These are phyloP conservation scores for Trichoderma sp. DNA, from an alignment of 2,329 filamentous ascomycete species.

Conservation along the genomic window DNA sequence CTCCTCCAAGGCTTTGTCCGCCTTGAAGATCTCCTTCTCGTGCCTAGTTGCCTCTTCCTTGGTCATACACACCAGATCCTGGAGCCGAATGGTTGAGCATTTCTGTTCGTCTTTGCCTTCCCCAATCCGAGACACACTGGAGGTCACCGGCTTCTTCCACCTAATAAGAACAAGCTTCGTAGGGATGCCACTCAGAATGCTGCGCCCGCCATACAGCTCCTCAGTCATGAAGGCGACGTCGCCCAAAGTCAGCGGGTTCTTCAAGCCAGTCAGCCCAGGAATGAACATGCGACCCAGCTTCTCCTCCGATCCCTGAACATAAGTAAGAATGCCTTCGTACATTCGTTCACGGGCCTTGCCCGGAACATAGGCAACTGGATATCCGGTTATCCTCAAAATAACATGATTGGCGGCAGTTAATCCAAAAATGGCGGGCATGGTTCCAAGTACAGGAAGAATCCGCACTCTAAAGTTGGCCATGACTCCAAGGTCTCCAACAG, in stretches of 20 bases:
- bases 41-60: slow-evolving; percentile 85
- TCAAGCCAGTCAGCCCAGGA: slow-evolving; percentile 64
- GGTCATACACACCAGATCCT: slow-evolving; percentile 86
- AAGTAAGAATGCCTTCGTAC: slow-evolving; percentile 81
- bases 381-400: slow-evolving; percentile 78
- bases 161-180: slow-evolving; percentile 79
- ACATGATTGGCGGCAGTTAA: slow-evolving; percentile 91
- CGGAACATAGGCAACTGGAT: slow-evolving; percentile 82
- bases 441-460: slow-evolving; percentile 93
- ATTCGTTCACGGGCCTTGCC: slow-evolving; percentile 86
- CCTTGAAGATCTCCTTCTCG: slow-evolving; percentile 77
- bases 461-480: slow-evolving; percentile 90
- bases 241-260: slow-evolving; percentile 74
- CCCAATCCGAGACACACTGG: slow-evolving; percentile 64
- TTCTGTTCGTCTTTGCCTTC: slow-evolving; percentile 74
- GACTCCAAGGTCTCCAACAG: slow-evolving; percentile 83
- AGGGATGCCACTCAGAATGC: slow-evolving; percentile 78
- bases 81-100: slow-evolving; percentile 67
- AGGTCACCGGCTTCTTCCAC: slow-evolving; percentile 70
- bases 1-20: slow-evolving; percentile 67
- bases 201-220: slow-evolving; percentile 83
- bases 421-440: slow-evolving; percentile 96
- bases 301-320: slow-evolving; percentile 78
- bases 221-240: slow-evolving; percentile 90
- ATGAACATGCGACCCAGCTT: slow-evolving; percentile 60